Evolutionary conservation across 257 asterid species (phyloP).

Genomic region (Solanum lignicaule): DNA sequence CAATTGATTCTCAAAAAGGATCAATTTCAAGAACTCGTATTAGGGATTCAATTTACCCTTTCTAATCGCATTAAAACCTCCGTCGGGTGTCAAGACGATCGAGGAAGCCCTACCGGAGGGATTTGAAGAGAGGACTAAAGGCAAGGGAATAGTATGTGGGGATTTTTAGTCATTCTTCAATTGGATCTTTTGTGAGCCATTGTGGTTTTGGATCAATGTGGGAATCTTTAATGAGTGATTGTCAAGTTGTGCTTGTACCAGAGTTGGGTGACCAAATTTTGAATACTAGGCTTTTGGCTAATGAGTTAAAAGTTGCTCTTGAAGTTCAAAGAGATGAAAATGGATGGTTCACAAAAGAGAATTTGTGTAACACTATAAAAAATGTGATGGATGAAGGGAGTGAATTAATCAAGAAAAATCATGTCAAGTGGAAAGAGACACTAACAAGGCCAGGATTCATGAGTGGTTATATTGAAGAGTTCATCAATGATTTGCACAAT

Average conservation of each 20-base stretch:
- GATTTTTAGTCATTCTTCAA: conserved; percentile 52
- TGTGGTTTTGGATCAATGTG: conserved; percentile 91
- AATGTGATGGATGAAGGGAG: conserved; percentile 48
- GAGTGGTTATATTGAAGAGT: conserved; percentile 38
- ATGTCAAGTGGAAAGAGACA: conserved; percentile 42
- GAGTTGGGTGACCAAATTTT: conserved; percentile 57
- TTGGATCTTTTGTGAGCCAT: conserved; percentile 36
- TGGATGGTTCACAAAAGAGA: conserved; percentile 61
- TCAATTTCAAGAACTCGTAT: conserved; percentile 51
- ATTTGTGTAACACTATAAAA: conserved; percentile 37
- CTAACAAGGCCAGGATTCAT: conserved; percentile 24
- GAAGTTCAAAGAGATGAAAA: conserved; percentile 64
- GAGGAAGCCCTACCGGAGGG: conserved; percentile 79
- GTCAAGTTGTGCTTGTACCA: conserved; percentile 64
- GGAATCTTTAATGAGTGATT: conserved; percentile 63
- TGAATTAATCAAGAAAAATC: conserved; percentile 36
- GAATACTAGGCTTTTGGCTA: conserved; percentile 56
- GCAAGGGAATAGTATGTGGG: conserved; percentile 43
- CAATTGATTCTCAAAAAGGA: conserved; percentile 31
- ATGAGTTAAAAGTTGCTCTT: conserved; percentile 62
- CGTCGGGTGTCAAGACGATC: conserved; percentile 32
- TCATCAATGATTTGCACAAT: conserved; percentile 33
- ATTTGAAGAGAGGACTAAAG: conserved; percentile 46
- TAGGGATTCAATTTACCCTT: conserved; percentile 40
- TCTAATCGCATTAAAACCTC: conserved; percentile 48